These are phyloP conservation scores for Penicillium paneum DNA, from an alignment of 2,329 filamentous ascomycete genomes.

Conservation along the genomic window DNA sequence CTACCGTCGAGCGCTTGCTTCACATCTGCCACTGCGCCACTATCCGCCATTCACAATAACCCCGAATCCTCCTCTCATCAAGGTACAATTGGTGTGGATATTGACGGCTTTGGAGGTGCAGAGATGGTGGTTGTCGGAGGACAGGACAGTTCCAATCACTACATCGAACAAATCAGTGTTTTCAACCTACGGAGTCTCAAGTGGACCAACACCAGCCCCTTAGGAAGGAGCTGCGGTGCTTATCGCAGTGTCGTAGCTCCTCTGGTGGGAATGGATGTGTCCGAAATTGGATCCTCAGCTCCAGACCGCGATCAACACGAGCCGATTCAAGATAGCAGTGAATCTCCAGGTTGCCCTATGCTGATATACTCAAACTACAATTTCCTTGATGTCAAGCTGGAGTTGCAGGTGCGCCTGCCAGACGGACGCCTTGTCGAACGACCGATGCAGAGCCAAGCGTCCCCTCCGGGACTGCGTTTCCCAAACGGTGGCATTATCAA, in stretches of 20 bases:
- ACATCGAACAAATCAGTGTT: slow-evolving; percentile 97
- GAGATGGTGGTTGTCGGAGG: slow-evolving; percentile 98
- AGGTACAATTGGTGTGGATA: slow-evolving; percentile 78
- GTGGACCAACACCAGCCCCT: slow-evolving; percentile 84
- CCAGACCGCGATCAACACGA: slow-evolving; percentile 39
- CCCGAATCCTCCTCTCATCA: slow-evolving; percentile 80
- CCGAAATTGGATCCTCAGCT: slow-evolving; percentile 44
- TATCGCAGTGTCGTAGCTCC: slow-evolving; percentile 95
- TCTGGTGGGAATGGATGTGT: slow-evolving; percentile 51
- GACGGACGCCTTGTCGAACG: slow-evolving; percentile 84
- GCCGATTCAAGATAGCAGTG: slow-evolving; percentile 26
- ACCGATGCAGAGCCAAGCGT: slow-evolving; percentile 76
- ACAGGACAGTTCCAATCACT: slow-evolving; percentile 96
- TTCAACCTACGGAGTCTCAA: slow-evolving; percentile 94
- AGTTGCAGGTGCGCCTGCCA: slow-evolving; percentile 80
- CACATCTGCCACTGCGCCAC: slow-evolving; percentile 74
- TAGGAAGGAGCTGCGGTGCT: slow-evolving; percentile 91
- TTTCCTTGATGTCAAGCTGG: slow-evolving; percentile 93
- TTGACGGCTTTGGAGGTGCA: slow-evolving; percentile 86
- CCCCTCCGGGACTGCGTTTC: slow-evolving; percentile 88
- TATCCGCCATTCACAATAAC: slow-evolving; percentile 87
- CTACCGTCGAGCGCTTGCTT: slow-evolving; percentile 85
- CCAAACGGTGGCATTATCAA: slow-evolving; percentile 95
- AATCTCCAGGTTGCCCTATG: slow-evolving; percentile 61
- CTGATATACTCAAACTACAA: slow-evolving; percentile 99